Conservation (phyloP, 495 filamentous ascomycete species). For the Trichodelitschia bisporula region DNA sequence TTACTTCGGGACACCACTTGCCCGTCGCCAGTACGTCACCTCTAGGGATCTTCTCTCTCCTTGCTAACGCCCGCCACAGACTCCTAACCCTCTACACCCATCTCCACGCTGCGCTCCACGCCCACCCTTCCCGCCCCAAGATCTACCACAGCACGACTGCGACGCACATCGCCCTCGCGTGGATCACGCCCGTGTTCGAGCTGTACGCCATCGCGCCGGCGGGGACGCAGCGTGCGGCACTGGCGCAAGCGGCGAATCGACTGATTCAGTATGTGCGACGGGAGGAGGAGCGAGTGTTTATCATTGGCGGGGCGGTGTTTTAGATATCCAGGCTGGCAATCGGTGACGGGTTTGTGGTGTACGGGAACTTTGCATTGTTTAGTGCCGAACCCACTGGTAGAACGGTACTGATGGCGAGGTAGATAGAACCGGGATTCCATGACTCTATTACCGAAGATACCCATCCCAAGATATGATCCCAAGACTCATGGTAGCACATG, state of each 20-base stretch:
- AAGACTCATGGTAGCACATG: too few species aligned
- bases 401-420: too few species aligned
- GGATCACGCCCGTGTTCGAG: conserved; percentile 77
- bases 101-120: conserved; percentile 62
- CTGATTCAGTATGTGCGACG: conserved; percentile 70
- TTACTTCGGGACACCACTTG: conserved; percentile 35
- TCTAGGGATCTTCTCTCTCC: background rate
- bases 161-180: conserved; percentile 57
- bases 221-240: conserved; percentile 44
- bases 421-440: too few species aligned
- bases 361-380: background rate
- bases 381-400: background rate
- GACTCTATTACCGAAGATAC: too few species aligned
- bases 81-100: conserved; percentile 65
- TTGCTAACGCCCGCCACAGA: conserved; percentile 13
- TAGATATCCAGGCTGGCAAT: conserved; percentile 3
- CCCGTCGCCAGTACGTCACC: conserved; percentile 33
- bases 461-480: too few species aligned
- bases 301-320: conserved; percentile 70
- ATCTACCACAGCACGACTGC: conserved; percentile 54
- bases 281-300: conserved; percentile 85
- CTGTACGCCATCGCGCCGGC: conserved; percentile 81
- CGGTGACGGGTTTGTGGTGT: background rate
- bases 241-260: conserved; percentile 68
- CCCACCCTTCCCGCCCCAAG: conserved; percentile 60